Evolutionary conservation across 345 rosid genomes (phyloP).

Genomic region (Salix caprea): DNA sequence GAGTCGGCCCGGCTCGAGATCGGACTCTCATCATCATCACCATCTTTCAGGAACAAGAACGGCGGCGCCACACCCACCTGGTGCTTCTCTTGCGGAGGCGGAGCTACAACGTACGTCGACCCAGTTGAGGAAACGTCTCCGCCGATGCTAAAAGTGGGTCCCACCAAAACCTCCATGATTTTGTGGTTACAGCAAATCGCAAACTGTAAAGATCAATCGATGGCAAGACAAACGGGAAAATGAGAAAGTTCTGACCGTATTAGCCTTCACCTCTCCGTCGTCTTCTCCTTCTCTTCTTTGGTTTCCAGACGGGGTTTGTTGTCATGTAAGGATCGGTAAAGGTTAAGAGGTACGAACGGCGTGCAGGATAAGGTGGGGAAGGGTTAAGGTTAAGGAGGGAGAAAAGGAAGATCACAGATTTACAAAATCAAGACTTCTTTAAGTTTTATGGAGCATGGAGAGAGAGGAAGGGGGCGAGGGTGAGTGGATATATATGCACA

Average conservation of each 20-base stretch:
- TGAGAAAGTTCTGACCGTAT: neutral
- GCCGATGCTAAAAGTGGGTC: slow-evolving; percentile 38
- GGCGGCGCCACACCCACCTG: neutral
- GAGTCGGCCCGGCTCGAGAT: slow-evolving; percentile 18
- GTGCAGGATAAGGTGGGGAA: slow-evolving; percentile 3
- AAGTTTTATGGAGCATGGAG: neutral
- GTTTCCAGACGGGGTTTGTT: slow-evolving; percentile 24
- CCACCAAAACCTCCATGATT: slow-evolving; percentile 55
- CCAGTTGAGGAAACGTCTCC: slow-evolving; percentile 18
- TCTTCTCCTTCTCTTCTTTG: slow-evolving; percentile 11
- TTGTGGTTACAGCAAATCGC: neutral
- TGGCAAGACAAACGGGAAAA: neutral
- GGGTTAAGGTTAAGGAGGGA: slow-evolving; percentile 4
- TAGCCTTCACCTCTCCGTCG: slow-evolving; percentile 19
- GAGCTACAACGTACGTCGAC: slow-evolving; percentile 13
- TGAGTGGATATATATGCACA: neutral
- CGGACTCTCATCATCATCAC: neutral
- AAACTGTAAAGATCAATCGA: neutral
- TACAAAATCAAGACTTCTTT: no score
- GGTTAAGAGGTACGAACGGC: neutral
- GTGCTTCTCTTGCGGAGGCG: slow-evolving; percentile 23
- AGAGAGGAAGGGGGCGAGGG: neutral
- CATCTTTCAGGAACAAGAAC: slow-evolving; percentile 22
- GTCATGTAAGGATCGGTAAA: slow-evolving; percentile 25
- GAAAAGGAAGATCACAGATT: neutral